Base-by-base conservation (phyloP, 2,329 filamentous ascomycete genomes). In the Aureobasidium sp. region DNA sequence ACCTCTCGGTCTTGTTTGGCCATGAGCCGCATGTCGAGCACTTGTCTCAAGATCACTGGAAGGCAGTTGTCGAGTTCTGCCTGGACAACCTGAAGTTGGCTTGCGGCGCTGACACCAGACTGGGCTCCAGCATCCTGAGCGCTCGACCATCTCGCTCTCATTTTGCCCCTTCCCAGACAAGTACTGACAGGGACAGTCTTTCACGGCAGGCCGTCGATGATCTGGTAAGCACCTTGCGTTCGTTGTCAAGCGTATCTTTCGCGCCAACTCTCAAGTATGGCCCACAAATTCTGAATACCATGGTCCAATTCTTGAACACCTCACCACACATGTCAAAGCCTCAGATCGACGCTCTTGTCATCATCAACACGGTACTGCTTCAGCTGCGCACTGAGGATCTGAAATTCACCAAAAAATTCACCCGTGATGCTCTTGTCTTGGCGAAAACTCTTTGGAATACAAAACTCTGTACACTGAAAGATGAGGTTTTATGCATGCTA, bases 21-120 rank as follows among this genome's bases (percentile, higher is more conserved):
- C 80, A 86, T 61, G 80, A 82, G 40, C 79, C 88, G 16, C 89
- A 94, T 66, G 82, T 86, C 24, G 94, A 97, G 68, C 84, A 90
- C 62, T 74, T 97, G 11, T 78, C 81, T 10, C 73, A 73, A 17
- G 75, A 80, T 12, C 77, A 81, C 54, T 95, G 90, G 90, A 72
- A 81, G 42, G 69, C 71, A 8, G 79, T 85, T 47, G 77, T 86
- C 14, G 77, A 83, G 47, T 93, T 97, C 62, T 87, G 88, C 60
- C 73, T 84, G 49, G 73, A 79, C 25, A 74, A 76, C n/a, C 74
- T 95, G 30, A 58, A 59, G 29, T 57, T 61, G 32, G 42, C 14
- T 1, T 14, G 16, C 27, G 27, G 14, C 22, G 7, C 37, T 5
- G 39, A 48, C 21, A 30, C 39, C 32, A 50, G 53, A 8, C 56